A percentile compares a stretch with the other conserved stretches of the same genome.
phyloP scores from a whole-genome alignment of 2,329 filamentous ascomycete species.

The Rhynchosporium secalis region DNA sequence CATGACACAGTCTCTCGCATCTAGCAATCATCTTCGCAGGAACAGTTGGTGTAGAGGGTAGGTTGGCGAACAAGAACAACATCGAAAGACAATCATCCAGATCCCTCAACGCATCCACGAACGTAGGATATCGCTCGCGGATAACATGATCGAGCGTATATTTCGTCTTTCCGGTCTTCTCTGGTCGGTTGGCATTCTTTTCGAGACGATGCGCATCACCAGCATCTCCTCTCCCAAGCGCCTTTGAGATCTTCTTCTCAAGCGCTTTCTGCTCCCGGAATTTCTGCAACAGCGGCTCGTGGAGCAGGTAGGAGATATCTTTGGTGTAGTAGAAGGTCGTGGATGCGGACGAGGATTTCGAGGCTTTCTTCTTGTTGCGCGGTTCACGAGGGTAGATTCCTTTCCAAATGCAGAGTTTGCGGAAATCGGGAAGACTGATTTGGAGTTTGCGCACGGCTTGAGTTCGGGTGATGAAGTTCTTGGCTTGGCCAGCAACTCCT shows the following conservation, averaged over 20 bases:
- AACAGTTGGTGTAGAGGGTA: slow-evolving; percentile 85
- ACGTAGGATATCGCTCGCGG: slow-evolving; percentile 96
- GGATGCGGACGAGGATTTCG: slow-evolving; percentile 82
- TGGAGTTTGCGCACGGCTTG: slow-evolving; percentile 98
- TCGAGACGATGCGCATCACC: slow-evolving; percentile 86
- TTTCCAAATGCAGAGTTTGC: slow-evolving; percentile 99
- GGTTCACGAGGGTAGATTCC: slow-evolving; percentile 98
- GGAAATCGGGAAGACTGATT: slow-evolving; percentile 94
- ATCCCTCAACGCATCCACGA: slow-evolving; percentile 89
- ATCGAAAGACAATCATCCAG: slow-evolving; percentile 96
- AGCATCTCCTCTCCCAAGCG: slow-evolving; percentile 87
- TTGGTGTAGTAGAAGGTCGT: slow-evolving; percentile 93
- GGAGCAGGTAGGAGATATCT: slow-evolving; percentile 97
- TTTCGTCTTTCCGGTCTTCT: slow-evolving; percentile 86
- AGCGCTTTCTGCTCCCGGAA: slow-evolving; percentile 97
- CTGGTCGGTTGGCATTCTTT: slow-evolving; percentile 79
- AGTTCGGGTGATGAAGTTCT: slow-evolving; percentile 97
- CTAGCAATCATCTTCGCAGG: slow-evolving; percentile 94
- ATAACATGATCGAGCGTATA: slow-evolving; percentile 96
- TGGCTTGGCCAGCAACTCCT: slow-evolving; percentile 82
- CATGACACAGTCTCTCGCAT: slow-evolving; percentile 88
- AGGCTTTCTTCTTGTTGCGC: slow-evolving; percentile 94
- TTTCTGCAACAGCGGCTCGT: slow-evolving; percentile 90
- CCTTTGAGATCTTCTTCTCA: slow-evolving; percentile 95
- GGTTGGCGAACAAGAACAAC: slow-evolving; percentile 95